These are phyloP conservation scores for Annona squamosa DNA, from an alignment of 164 flowering plant genomes.

Conservation along the genomic window DNA sequence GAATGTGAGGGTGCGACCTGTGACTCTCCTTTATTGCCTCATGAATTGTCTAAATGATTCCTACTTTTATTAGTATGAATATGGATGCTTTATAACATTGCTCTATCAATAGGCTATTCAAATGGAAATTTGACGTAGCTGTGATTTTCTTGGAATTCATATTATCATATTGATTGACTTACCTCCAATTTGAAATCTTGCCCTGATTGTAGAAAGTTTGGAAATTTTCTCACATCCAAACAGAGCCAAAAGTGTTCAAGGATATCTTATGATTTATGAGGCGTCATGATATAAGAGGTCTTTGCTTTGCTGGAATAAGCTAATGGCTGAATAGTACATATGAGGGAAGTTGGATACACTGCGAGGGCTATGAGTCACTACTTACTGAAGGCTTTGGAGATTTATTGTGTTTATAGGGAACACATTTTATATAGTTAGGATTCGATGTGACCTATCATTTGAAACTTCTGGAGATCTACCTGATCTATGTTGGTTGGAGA, in stretches of 20 bases:
- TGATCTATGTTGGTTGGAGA: neutral
- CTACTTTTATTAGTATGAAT: neutral
- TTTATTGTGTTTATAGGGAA: neutral
- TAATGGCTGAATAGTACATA: too few relatives aligned
- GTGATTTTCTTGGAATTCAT: neutral
- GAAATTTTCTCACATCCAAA: neutral
- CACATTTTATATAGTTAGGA: neutral
- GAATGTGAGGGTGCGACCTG: neutral
- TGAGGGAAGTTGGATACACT: too few relatives aligned
- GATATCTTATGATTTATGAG: too few relatives aligned
- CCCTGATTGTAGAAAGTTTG: neutral
- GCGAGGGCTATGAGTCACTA: too few relatives aligned
- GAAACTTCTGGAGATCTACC: neutral
- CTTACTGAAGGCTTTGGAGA: too few relatives aligned
- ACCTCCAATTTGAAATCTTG: neutral
- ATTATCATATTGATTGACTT: neutral
- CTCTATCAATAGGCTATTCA: neutral
- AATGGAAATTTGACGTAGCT: neutral
- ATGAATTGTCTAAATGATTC: neutral
- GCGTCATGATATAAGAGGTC: too few relatives aligned
- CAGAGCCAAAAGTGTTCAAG: too few relatives aligned
- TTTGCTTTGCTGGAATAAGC: too few relatives aligned
- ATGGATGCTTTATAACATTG: neutral
- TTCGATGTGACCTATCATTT: neutral
- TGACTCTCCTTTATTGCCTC: neutral